Evolutionary conservation across 768 basidiomycete genomes (phyloP).

Genomic region (Pholiota conissans): DNA sequence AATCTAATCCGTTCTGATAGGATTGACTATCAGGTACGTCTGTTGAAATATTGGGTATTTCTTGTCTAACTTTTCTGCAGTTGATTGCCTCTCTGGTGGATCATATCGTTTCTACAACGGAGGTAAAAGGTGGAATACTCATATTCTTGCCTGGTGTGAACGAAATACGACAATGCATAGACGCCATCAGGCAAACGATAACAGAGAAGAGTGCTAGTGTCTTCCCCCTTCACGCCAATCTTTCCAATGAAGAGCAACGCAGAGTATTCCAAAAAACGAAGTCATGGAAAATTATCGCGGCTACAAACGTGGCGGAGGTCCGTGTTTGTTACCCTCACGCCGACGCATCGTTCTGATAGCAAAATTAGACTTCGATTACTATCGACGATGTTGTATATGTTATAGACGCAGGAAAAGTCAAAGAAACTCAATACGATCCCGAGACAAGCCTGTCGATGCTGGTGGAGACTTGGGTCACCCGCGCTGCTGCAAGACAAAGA

Average conservation of each 20-base stretch:
- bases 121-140: slow-evolving; percentile 66
- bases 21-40: slow-evolving; percentile 76
- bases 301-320: slow-evolving; percentile 92
- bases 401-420: slow-evolving; percentile 82
- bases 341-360: neutral
- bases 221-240: slow-evolving; percentile 86
- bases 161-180: slow-evolving; percentile 80
- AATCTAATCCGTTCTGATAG: slow-evolving; percentile 58
- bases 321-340: slow-evolving; percentile 13
- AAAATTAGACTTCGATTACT: slow-evolving; percentile 76
- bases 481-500: slow-evolving; percentile 80
- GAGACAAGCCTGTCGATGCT: slow-evolving; percentile 72
- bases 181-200: slow-evolving; percentile 44
- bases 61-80: slow-evolving; percentile 38
- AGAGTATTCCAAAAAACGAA: slow-evolving; percentile 65
- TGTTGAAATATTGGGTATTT: too few relatives aligned
- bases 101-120: slow-evolving; percentile 54
- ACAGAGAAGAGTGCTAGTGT: slow-evolving; percentile 44
- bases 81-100: slow-evolving; percentile 67
- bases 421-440: slow-evolving; percentile 75
- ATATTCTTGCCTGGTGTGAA: slow-evolving; percentile 92
- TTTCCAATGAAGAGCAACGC: slow-evolving; percentile 82
- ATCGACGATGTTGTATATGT: slow-evolving; percentile 89
- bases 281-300: slow-evolving; percentile 81
- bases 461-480: slow-evolving; percentile 77